These are phyloP conservation scores for Cenchrus purpureus DNA, from an alignment of 176 grass and related monocot species.

Conservation along the genomic window DNA sequence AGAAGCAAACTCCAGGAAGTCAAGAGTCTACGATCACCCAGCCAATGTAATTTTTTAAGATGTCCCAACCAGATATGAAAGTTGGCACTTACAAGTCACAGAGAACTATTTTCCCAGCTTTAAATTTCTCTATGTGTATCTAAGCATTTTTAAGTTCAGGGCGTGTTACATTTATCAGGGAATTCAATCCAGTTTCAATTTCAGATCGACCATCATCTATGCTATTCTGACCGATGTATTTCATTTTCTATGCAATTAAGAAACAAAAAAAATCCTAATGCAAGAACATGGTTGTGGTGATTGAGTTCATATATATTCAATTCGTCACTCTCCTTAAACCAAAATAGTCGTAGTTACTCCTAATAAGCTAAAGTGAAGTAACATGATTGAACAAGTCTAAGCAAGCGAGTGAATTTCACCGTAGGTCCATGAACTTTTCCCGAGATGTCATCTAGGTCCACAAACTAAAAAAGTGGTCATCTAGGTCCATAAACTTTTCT, in stretches of 20 bases:
- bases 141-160: not conserved
- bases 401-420: not conserved
- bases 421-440: too few species aligned
- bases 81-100: not conserved
- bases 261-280: not conserved
- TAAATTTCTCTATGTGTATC: not conserved
- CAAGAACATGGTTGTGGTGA: not conserved
- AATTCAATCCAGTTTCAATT: not conserved
- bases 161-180: not conserved
- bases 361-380: not conserved
- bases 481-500: too few species aligned
- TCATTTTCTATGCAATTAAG: not conserved
- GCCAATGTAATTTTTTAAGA: constrained; percentile 15
- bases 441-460: too few species aligned
- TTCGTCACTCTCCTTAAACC: not conserved
- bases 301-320: constrained; percentile 8
- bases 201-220: constrained; percentile 10
- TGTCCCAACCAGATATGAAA: not conserved
- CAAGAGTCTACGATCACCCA: not conserved
- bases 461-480: too few species aligned
- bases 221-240: not conserved
- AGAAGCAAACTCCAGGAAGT: constrained; percentile 46
- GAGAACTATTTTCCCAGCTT: not conserved
- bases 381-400: not conserved
- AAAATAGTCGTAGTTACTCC: not conserved